Base-by-base conservation (phyloP, 2,329 filamentous ascomycete species). In the Botrytis tulipae region DNA sequence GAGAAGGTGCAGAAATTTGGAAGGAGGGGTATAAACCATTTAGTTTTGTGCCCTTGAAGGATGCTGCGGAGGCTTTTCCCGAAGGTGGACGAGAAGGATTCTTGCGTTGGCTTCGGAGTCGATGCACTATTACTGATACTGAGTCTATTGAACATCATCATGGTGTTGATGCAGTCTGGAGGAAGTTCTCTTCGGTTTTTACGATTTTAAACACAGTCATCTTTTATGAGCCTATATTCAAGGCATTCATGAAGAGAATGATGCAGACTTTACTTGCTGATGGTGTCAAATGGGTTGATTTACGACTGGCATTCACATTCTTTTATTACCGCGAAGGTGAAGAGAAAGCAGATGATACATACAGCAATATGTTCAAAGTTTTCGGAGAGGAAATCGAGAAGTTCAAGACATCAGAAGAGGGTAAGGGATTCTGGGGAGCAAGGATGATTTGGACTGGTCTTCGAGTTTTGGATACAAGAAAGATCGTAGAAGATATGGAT, bases 181-280 rank as follows among this genome's bases (percentile, higher is more conserved):
- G 86, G 37, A 95, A 96, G 80, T 97, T 98, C 82, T 84, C 84
- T 68, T 89, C 87, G 62, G 92, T 91, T 75, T 97, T 98, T 82
- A 83, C 87, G 4, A 88, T 95, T 6, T 86, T 95, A 62, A 88
- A 89, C 59, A 91, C 90, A 25, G 88, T 97, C 70, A 86, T 97
- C 67, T 93, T 92, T 82, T 97, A 98, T 82, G 95, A 98, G 82
- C 95, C 95, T 22, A 93, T 98, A 76, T 95, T 93, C 83, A 89
- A 94, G 37, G 85, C 86, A 29, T 97, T 94, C 79, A 84, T 98
- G 74, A 89, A 87, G 42, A 87, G 89, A 35, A 86, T 98, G 78
- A 89, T 97, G 82, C 84, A 84, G 67, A 87, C 91, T 66, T 85
- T 98, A 35, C 86, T 91, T n/a, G 89, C 89, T 6, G 95, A 99